Conservation (phyloP, 352 stramenopile species). For the Globisporangium solare region DNA sequence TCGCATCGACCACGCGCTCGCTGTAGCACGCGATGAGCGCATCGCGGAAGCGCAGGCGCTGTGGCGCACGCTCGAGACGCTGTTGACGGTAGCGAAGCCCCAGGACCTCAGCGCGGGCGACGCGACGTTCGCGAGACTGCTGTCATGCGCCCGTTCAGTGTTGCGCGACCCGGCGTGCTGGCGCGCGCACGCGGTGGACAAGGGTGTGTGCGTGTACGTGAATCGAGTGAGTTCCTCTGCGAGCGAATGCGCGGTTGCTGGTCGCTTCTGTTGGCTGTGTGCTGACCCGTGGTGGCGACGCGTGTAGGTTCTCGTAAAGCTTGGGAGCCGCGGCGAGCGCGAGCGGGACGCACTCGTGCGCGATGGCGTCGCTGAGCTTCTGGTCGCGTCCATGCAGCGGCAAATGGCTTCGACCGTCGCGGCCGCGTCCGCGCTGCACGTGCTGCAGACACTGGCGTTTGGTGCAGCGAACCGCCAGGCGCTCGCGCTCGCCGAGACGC, state of each 20-base stretch:
- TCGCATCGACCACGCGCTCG: constrained; percentile 1
- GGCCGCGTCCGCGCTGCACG: constrained; percentile 26
- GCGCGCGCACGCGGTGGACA: constrained; percentile 9
- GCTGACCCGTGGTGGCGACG: too few species aligned
- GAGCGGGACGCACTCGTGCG: constrained; percentile 43
- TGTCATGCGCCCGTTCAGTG: constrained; percentile 34
- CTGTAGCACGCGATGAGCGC: constrained; percentile 10
- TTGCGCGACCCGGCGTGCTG: constrained; percentile 28
- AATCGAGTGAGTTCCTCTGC: constrained; percentile 22
- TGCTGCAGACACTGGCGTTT: constrained; percentile 41
- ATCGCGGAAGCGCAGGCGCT: constrained; percentile 41
- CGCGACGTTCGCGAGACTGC: constrained; percentile 30
- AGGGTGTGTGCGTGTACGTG: constrained; percentile 32
- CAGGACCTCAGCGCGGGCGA: constrained; percentile 32
- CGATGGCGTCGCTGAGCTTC: constrained; percentile 29
- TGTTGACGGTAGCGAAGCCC: constrained; percentile 28
- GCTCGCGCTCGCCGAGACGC: constrained; percentile 23
- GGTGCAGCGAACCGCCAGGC: constrained; percentile 31
- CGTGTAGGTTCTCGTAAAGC: constrained; percentile 18
- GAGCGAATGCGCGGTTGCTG: too few species aligned
- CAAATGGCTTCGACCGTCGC: constrained; percentile 15
- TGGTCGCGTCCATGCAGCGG: constrained; percentile 24
- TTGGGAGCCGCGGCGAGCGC: constrained; percentile 37
- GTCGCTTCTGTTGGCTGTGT: too few species aligned
- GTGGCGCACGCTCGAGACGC: constrained; percentile 49